Percentiles rank a stretch among this genome's conserved stretches.
These are phyloP conservation scores for Crithidia brevicula DNA, from an alignment of 208 protist genomes.

Conservation along the genomic window DNA sequence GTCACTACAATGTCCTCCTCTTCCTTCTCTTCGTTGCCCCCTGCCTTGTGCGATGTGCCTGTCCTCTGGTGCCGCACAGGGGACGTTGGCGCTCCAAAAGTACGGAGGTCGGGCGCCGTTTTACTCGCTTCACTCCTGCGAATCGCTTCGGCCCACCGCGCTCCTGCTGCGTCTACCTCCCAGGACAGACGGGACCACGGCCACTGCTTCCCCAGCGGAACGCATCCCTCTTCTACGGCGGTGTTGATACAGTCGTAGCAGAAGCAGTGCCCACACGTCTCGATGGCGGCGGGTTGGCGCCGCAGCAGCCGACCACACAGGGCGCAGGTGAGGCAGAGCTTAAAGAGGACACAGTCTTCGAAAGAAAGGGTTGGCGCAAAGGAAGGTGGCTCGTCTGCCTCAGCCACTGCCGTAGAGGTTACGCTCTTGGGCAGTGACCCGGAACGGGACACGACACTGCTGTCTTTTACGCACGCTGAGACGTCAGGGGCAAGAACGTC, in stretches of 20 bases:
- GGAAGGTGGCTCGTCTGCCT: background rate
- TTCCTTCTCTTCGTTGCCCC: background rate
- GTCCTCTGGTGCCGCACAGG: too few relatives aligned
- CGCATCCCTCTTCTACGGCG: slow-evolving; percentile 63
- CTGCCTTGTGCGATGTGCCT: too few relatives aligned
- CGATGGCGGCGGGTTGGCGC: slow-evolving; percentile 48
- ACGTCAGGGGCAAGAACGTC: background rate
- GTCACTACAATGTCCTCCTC: slow-evolving; percentile 5
- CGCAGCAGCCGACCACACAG: slow-evolving; percentile 50
- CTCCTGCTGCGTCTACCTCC: slow-evolving; percentile 10
- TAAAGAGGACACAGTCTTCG: slow-evolving; percentile 37
- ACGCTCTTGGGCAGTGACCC: background rate
- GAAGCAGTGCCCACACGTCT: slow-evolving; percentile 82
- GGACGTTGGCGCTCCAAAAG: too few relatives aligned
- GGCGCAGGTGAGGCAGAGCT: slow-evolving; percentile 51
- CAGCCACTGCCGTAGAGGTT: background rate
- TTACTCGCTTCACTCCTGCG: background rate
- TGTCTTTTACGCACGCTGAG: too few relatives aligned
- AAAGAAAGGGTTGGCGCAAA: slow-evolving; percentile 7
- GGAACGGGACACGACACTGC: too few relatives aligned
- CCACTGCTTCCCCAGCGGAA: slow-evolving; percentile 35
- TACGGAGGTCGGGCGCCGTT: background rate
- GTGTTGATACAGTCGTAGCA: slow-evolving; percentile 76
- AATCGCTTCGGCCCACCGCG: slow-evolving; percentile 14
- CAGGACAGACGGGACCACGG: slow-evolving; percentile 26